A percentile compares a stretch with the other conserved stretches of the same genome.
Evolutionary conservation across 257 asterid species (phyloP).

Genomic region (Nicotiana undulata): DNA sequence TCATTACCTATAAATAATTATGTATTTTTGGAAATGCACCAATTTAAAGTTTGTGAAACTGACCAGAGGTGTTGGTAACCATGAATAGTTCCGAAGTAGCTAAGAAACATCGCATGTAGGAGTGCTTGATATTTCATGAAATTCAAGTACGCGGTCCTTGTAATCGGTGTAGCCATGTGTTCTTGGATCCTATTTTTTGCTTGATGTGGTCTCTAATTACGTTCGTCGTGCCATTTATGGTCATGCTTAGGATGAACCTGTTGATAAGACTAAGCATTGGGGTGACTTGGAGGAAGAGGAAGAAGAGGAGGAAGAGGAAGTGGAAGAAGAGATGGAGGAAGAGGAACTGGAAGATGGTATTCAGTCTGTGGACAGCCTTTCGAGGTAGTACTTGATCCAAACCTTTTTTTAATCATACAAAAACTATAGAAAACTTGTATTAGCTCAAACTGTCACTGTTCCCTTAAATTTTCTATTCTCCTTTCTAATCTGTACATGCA

Average conservation of each 20-base stretch:
- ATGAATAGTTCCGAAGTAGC: not conserved
- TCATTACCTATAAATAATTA: not conserved
- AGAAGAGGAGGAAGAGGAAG: conserved; percentile 75
- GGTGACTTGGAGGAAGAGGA: conserved; percentile 96
- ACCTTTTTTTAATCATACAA: not conserved
- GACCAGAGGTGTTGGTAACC: not conserved
- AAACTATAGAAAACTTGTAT: not conserved
- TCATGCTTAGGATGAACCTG: conserved; percentile 72
- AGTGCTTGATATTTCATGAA: not conserved
- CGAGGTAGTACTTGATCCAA: conserved; percentile 44
- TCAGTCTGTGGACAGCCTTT: conserved; percentile 84
- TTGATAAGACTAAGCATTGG: conserved; percentile 92
- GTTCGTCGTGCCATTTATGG: not conserved
- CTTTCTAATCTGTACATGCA: not conserved
- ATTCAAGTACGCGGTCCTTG: not conserved
- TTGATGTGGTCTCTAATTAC: not conserved
- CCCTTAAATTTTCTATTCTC: not conserved
- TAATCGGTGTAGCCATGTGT: not conserved
- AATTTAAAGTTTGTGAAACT: not conserved
- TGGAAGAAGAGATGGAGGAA: conserved; percentile 72
- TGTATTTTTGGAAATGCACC: not conserved
- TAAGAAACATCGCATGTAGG: not conserved
- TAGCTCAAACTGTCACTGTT: not conserved
- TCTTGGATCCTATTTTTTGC: not conserved
- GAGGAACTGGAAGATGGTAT: conserved; percentile 83